These are phyloP conservation scores for Biscutella laevigata DNA, from an alignment of 441 rosid species.

Conservation along the genomic window DNA sequence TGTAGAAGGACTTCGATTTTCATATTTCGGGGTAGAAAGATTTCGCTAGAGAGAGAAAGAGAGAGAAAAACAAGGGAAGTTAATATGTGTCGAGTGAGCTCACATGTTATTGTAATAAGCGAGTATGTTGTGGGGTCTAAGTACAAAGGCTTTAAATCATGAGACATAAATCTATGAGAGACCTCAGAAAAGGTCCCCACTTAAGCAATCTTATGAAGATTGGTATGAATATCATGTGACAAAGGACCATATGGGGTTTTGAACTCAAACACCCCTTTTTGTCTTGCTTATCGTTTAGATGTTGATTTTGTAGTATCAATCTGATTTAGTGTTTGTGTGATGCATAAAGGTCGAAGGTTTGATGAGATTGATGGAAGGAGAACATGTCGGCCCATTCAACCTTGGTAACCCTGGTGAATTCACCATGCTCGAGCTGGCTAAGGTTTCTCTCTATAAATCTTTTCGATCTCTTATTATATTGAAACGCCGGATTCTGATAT, in stretches of 20 bases:
- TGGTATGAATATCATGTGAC: conserved; percentile 19
- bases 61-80: conserved; percentile 1
- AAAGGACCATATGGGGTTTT: conserved; percentile 19
- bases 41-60: not conserved
- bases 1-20: too few relatives aligned
- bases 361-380: conserved; percentile 72
- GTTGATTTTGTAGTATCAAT: not conserved
- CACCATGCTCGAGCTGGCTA: conserved; percentile 93
- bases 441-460: conserved; percentile 30
- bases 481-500: not conserved
- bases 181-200: conserved; percentile 17
- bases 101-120: conserved; percentile 17
- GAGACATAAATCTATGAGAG: conserved; percentile 8
- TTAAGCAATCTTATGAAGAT: conserved; percentile 8
- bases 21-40: not conserved
- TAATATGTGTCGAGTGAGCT: conserved; percentile 9
- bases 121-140: conserved; percentile 12
- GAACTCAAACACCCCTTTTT: conserved; percentile 2
- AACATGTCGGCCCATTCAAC: conserved; percentile 80
- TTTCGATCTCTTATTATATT: not conserved
- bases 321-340: conserved; percentile 9
- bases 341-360: conserved; percentile 61
- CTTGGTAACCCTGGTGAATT: conserved; percentile 99
- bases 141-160: conserved; percentile 20
- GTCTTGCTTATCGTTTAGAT: not conserved